A percentile compares a stretch with the other conserved stretches of the same genome.
Conservation (phyloP, 2,329 filamentous ascomycete species). For the Pseudogymnoascus sp. region DNA sequence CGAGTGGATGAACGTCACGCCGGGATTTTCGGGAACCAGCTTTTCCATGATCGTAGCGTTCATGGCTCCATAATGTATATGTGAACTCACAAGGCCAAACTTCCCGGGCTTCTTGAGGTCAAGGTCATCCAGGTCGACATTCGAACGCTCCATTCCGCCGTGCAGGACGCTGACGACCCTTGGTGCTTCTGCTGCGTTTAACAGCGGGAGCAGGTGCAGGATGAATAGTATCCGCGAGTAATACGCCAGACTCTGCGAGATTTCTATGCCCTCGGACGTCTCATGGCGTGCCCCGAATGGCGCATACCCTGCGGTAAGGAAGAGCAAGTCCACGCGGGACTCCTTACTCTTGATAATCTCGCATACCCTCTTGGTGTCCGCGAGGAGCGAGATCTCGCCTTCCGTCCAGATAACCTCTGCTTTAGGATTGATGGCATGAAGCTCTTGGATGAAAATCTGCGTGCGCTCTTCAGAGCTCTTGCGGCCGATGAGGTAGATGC, state of each 20-base stretch:
- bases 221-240: constrained; percentile 51
- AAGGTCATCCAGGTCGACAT: constrained; percentile 37
- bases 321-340: constrained; percentile 37
- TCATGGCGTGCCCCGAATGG: constrained; percentile 31
- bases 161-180: constrained; percentile 48
- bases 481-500: constrained; percentile 45
- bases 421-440: constrained; percentile 34
- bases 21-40: constrained; percentile 37
- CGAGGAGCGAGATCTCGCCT: constrained; percentile 41
- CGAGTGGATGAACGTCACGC: constrained; percentile 32
- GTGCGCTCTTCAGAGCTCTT: constrained; percentile 27
- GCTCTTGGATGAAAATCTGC: constrained; percentile 28
- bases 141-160: constrained; percentile 41
- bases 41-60: constrained; percentile 41
- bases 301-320: constrained; percentile 34
- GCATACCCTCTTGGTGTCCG: constrained; percentile 41
- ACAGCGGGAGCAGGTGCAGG: constrained; percentile 46
- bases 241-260: constrained; percentile 41
- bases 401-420: constrained; percentile 35
- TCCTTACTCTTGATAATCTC: constrained; percentile 36
- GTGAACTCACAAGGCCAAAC: constrained; percentile 29
- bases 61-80: constrained; percentile 41
- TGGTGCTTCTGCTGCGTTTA: constrained; percentile 37
- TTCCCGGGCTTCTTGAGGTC: constrained; percentile 28
- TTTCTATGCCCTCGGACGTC: constrained; percentile 48